A percentile compares a stretch with the other conserved stretches of the same genome.
phyloP scores from a whole-genome alignment of 345 rosid species.

The Balakata baccata region DNA sequence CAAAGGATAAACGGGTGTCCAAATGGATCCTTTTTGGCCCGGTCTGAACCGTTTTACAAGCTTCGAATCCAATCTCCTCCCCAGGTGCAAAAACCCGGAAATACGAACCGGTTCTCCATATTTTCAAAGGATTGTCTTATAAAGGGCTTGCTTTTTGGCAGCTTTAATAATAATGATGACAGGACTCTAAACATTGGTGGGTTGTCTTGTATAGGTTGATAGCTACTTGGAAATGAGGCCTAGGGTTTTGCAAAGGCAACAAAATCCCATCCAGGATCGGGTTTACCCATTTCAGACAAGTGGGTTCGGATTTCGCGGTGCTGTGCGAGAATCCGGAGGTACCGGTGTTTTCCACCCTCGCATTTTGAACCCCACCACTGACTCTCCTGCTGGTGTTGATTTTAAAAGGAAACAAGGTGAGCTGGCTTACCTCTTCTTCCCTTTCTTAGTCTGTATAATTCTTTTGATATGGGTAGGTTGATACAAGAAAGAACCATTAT shows the following conservation, averaged over 20 bases:
- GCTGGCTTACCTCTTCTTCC: neutral
- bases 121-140: constrained; percentile 12
- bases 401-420: constrained; percentile 31
- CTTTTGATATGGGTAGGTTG: neutral
- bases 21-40: constrained; percentile 3
- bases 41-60: constrained; percentile 19
- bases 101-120: neutral
- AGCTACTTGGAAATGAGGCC: constrained; percentile 22
- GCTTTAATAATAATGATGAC: constrained; percentile 14
- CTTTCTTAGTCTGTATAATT: neutral
- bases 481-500: neutral
- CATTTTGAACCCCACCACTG: constrained; percentile 13
- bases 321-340: constrained; percentile 42
- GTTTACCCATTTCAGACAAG: constrained; percentile 15
- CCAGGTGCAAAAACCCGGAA: constrained; percentile 3
- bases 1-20: constrained; percentile 10
- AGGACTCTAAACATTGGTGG: neutral
- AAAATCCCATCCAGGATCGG: constrained; percentile 28
- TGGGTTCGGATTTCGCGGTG: constrained; percentile 7
- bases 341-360: constrained; percentile 62
- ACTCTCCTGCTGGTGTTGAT: neutral
- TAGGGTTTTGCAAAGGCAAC: constrained; percentile 29
- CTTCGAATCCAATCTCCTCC: constrained; percentile 3
- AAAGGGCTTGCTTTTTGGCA: constrained; percentile 17
- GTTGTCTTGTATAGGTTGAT: constrained; percentile 24